A percentile compares a stretch with the other conserved stretches of the same genome.
phyloP scores from a whole-genome alignment of 306 rosid genomes.

The Begonia loranthoides region DNA sequence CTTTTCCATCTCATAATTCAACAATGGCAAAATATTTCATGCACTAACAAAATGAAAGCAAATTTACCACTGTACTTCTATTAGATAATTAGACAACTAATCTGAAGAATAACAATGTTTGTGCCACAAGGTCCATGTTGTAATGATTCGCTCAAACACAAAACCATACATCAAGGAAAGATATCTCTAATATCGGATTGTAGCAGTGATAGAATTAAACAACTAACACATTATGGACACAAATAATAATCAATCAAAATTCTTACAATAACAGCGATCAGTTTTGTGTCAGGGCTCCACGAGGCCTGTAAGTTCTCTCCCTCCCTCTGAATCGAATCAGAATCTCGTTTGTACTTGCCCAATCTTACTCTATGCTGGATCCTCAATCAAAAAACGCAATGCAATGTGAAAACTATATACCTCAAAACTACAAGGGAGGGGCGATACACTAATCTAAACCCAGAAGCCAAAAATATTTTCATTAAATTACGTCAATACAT shows the following conservation, averaged over 20 bases:
- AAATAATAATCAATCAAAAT: not conserved
- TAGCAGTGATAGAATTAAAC: not conserved
- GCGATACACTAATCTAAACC: not conserved
- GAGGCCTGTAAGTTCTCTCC: conserved; percentile 94
- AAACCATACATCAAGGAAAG: no score
- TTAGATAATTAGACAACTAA: no score
- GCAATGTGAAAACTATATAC: conserved; percentile 24
- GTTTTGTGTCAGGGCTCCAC: conserved; percentile 90
- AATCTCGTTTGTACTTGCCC: conserved; percentile 85
- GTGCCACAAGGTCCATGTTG: no score
- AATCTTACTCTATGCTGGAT: conserved; percentile 79
- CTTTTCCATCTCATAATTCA: no score
- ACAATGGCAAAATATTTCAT: no score
- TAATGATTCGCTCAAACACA: no score
- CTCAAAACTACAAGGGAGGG: not conserved
- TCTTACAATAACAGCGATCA: conserved; percentile 76
- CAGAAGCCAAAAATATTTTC: not conserved
- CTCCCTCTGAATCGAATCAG: conserved; percentile 59
- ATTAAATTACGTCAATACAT: no score
- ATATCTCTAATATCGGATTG: no score
- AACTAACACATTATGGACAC: not conserved
- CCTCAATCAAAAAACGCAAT: conserved; percentile 16
- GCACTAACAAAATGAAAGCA: no score
- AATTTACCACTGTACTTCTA: no score
- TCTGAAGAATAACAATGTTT: no score